phyloP scores from a whole-genome alignment of 371 early-diverging fungal species.

The Lichtheimia corymbifera region DNA sequence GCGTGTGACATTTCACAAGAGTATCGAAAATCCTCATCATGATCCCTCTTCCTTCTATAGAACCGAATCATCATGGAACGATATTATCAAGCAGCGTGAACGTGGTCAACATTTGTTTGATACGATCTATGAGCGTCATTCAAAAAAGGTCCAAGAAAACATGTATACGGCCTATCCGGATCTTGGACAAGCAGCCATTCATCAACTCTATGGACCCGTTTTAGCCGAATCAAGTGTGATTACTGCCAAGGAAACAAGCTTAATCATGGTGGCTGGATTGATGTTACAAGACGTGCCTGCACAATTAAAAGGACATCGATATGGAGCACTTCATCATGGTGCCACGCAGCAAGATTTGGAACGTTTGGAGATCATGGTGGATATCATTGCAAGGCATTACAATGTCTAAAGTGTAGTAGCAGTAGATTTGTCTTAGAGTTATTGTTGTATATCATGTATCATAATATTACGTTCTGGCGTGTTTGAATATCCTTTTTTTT shows the following conservation, averaged over 20 bases:
- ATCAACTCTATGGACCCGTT: slow-evolving; percentile 39
- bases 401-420: neutral
- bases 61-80: slow-evolving; percentile 70
- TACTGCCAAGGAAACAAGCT: slow-evolving; percentile 33
- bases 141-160: slow-evolving; percentile 26
- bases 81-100: slow-evolving; percentile 69
- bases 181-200: slow-evolving; percentile 36
- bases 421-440: no score
- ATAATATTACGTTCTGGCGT: no score
- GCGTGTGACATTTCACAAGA: neutral
- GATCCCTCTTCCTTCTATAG: neutral
- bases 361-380: slow-evolving; percentile 11
- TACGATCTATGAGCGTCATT: slow-evolving; percentile 34
- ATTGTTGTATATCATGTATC: no score
- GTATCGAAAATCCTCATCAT: neutral
- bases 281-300: slow-evolving; percentile 30
- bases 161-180: slow-evolving; percentile 35
- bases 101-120: slow-evolving; percentile 39
- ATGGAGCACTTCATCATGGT: slow-evolving; percentile 41
- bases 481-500: no score
- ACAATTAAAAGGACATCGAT: slow-evolving; percentile 34
- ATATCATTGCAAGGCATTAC: slow-evolving; percentile 5
- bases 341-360: slow-evolving; percentile 25
- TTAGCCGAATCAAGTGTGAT: slow-evolving; percentile 27
- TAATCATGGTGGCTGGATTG: slow-evolving; percentile 28